These are phyloP conservation scores for Rhizophora apiculata DNA, from an alignment of 345 rosid species.

Conservation along the genomic window DNA sequence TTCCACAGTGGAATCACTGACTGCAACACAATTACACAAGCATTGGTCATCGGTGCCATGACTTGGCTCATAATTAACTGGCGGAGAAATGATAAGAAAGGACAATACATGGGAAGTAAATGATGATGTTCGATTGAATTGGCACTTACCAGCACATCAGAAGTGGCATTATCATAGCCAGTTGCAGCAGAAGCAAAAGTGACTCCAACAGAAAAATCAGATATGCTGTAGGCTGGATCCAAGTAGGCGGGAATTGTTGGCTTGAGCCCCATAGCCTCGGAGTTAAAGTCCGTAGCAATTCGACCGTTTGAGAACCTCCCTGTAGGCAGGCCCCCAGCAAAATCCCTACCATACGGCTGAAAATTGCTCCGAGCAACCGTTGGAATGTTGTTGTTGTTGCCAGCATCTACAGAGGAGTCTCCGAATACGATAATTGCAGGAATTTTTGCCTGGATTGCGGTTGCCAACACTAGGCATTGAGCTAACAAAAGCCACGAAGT, in stretches of 20 bases:
- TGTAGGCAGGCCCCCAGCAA: conserved; percentile 17
- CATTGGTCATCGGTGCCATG: too few relatives aligned
- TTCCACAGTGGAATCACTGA: conserved; percentile 62
- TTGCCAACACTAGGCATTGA: background rate
- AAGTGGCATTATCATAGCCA: conserved; percentile 32
- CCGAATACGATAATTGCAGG: conserved; percentile 25
- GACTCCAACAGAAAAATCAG: conserved; percentile 27
- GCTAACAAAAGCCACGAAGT: background rate
- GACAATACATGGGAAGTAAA: too few relatives aligned
- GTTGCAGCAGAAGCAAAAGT: conserved; percentile 32
- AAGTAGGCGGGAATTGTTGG: conserved; percentile 25
- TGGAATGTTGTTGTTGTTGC: conserved; percentile 22
- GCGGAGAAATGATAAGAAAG: too few relatives aligned
- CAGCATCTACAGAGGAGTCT: conserved; percentile 29
- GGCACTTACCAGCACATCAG: conserved; percentile 24
- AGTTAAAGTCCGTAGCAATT: conserved; percentile 22
- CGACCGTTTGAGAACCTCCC: conserved; percentile 31
- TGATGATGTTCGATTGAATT: too few relatives aligned
- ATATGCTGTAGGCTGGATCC: conserved; percentile 22
- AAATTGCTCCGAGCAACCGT: conserved; percentile 26
- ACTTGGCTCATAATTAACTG: too few relatives aligned
- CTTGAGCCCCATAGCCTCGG: conserved; percentile 25
- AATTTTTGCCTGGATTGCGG: conserved; percentile 14
- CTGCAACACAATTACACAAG: conserved; percentile 25
- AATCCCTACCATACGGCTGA: conserved; percentile 26